Evolutionary conservation across 169 alveolate species (phyloP), one percentile per base, ranked within the genome.

Genomic region (Plasmodium gonderi): DNA sequence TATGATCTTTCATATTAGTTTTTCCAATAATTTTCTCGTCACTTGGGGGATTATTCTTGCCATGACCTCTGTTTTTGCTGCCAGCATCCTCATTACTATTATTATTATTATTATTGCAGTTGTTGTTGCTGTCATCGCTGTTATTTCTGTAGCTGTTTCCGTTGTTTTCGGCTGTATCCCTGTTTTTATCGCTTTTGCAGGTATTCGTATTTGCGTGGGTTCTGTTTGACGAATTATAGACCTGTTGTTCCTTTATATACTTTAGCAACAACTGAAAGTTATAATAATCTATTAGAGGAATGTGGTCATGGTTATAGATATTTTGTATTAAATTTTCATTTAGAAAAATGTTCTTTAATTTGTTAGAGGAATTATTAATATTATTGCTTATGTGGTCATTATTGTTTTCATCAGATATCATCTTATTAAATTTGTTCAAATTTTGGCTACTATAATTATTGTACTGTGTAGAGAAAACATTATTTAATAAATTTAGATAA

Each of bases 201-300:
- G 23, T 45, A 54, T 3, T 17, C 12, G 11, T 26, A n/a, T 44
- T 47, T 23, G 69, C 9, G 40, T 11, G 31, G 54, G 17, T 17
- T 29, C 38, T 42, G 77, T 83, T 83, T 42, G 40, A 49, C 20
- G 92, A 69, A n/a, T 83, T 51, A 31, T 83, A 74, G 12, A 68
- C 6, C n/a, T 83, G 92, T 47, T 42, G 54, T 72, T 60, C 77
- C 64, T 44, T 69, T 38, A 83, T 5, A n/a, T 29, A 47, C 54
- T 72, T 83, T 51, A 83, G 77, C 26, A 83, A 31, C 31, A 83
- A 36, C 20, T 83, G 92, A 20, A 83, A n/a, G 64, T 83, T 83
- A 64, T 83, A 83, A 51, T 83, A 83, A 74, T 83, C 64, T 31
- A 33, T 72, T 12, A 83, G n/a, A 1, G 92, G 78, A 36, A 45